phyloP scores from a whole-genome alignment of 2,329 filamentous ascomycete species.

The Cytospora paraplurivora region DNA sequence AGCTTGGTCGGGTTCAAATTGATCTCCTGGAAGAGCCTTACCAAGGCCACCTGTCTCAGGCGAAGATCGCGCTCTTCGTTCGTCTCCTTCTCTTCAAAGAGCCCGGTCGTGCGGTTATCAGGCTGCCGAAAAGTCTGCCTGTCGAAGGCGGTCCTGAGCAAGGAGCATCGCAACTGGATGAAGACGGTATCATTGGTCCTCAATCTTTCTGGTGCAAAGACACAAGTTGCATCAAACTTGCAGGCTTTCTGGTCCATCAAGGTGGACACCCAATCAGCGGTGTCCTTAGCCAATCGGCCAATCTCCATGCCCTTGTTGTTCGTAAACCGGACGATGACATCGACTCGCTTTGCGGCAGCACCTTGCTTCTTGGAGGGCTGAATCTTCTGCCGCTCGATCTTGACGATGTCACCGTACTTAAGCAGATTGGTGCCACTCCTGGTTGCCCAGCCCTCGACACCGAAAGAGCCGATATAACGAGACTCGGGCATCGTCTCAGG shows the following conservation, averaged over 20 bases:
- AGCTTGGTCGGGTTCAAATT: conserved; percentile 74
- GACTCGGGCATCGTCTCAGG: conserved; percentile 40
- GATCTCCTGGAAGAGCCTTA: conserved; percentile 87
- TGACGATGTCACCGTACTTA: conserved; percentile 79
- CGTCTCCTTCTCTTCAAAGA: conserved; percentile 86
- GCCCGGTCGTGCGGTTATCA: conserved; percentile 69
- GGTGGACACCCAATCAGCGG: conserved; percentile 87
- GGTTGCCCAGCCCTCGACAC: conserved; percentile 89
- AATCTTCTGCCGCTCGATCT: conserved; percentile 82
- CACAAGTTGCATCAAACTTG: conserved; percentile 81
- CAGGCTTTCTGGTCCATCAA: conserved; percentile 90
- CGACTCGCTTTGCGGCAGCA: conserved; percentile 63
- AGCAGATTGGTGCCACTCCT: conserved; percentile 75
- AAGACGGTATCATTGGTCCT: conserved; percentile 94
- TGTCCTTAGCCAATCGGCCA: conserved; percentile 83
- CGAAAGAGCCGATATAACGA: conserved; percentile 89
- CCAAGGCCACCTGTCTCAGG: conserved; percentile 81
- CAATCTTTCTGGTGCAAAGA: conserved; percentile 83
- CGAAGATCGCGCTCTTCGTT: conserved; percentile 81
- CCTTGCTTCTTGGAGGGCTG: conserved; percentile 55
- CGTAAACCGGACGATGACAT: conserved; percentile 91
- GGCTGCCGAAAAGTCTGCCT: conserved; percentile 61
- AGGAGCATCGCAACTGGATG: conserved; percentile 77
- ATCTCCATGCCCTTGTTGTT: conserved; percentile 78
- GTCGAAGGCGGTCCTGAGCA: conserved; percentile 75